Evolutionary conservation across 2,329 filamentous ascomycete genomes (phyloP).

Genomic region (Fusarium nematophilum): DNA sequence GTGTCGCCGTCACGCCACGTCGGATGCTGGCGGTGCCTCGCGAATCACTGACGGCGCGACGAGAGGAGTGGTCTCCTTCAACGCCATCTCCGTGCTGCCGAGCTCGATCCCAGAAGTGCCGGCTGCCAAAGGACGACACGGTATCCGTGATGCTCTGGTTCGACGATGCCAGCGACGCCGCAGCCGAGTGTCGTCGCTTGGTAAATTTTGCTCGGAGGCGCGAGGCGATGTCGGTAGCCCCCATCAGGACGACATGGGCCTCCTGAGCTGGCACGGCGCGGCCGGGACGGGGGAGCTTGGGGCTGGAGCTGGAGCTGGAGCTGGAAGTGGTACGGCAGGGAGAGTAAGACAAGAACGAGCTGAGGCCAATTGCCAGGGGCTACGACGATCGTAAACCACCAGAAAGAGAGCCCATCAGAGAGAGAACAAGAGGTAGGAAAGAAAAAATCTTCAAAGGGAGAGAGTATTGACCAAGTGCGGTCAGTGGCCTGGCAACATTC

Average conservation of each 20-base stretch:
- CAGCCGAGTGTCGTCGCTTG: constrained; percentile 54
- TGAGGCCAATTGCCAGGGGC: constrained; percentile 5
- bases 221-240: constrained; percentile 55
- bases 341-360: constrained; percentile 24
- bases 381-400: not conserved
- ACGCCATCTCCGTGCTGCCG: constrained; percentile 21
- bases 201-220: constrained; percentile 61
- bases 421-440: constrained; percentile 15
- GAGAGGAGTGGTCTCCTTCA: constrained; percentile 30
- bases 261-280: constrained; percentile 24
- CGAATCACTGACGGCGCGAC: constrained; percentile 36
- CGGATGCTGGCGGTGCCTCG: constrained; percentile 35
- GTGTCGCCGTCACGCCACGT: constrained; percentile 29
- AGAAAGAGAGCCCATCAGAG: not conserved
- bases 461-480: constrained; percentile 4
- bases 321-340: constrained; percentile 13
- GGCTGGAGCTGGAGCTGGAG: constrained; percentile 8
- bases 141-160: constrained; percentile 40
- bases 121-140: constrained; percentile 38
- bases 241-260: constrained; percentile 50
- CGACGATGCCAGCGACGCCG: constrained; percentile 51
- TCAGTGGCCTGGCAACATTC: constrained; percentile 32
- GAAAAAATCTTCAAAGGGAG: constrained; percentile 11
- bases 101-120: constrained; percentile 38
- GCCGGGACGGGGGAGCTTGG: constrained; percentile 1